phyloP scores from a whole-genome alignment of 495 filamentous ascomycete species.

The Aspergillus incahuasiensis region DNA sequence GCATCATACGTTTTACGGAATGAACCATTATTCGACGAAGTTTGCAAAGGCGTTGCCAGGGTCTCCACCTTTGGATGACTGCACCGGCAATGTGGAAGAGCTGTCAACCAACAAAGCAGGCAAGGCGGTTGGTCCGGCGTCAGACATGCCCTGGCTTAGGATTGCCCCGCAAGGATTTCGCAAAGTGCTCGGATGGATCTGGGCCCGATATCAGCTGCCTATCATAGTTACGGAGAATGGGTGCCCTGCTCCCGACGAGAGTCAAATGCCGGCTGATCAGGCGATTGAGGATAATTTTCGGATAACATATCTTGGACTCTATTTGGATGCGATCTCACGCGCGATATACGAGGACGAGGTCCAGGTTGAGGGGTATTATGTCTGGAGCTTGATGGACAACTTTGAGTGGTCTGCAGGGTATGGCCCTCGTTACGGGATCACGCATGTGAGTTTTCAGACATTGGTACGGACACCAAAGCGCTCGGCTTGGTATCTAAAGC shows the following conservation, averaged over 20 bases:
- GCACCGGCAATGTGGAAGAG: constrained; percentile 59
- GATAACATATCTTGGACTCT: constrained; percentile 60
- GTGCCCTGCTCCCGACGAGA: constrained; percentile 62
- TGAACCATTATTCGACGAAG: constrained; percentile 74
- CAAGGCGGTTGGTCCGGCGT: constrained; percentile 59
- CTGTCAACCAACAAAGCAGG: constrained; percentile 56
- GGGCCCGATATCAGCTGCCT: constrained; percentile 61
- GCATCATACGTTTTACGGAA: constrained; percentile 69
- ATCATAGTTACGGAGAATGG: constrained; percentile 75
- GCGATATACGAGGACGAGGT: constrained; percentile 58
- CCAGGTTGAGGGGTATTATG: constrained; percentile 62
- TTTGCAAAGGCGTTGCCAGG: constrained; percentile 51
- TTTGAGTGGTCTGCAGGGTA: constrained; percentile 61
- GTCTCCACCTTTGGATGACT: constrained; percentile 45
- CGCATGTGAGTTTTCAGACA: constrained; percentile 60
- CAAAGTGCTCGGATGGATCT: constrained; percentile 65
- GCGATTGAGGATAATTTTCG: constrained; percentile 38
- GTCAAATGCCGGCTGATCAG: constrained; percentile 56
- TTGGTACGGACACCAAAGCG: constrained; percentile 8
- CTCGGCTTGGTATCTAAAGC: constrained; percentile 4
- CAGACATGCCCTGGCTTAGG: constrained; percentile 63
- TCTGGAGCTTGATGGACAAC: constrained; percentile 67
- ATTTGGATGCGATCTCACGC: constrained; percentile 60
- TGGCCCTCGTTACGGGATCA: constrained; percentile 67
- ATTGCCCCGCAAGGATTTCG: constrained; percentile 58